Evolutionary conservation across 805 yeast genomes (phyloP), one percentile per base, ranked within the genome.

Genomic region (Clavispora santaluciae): DNA sequence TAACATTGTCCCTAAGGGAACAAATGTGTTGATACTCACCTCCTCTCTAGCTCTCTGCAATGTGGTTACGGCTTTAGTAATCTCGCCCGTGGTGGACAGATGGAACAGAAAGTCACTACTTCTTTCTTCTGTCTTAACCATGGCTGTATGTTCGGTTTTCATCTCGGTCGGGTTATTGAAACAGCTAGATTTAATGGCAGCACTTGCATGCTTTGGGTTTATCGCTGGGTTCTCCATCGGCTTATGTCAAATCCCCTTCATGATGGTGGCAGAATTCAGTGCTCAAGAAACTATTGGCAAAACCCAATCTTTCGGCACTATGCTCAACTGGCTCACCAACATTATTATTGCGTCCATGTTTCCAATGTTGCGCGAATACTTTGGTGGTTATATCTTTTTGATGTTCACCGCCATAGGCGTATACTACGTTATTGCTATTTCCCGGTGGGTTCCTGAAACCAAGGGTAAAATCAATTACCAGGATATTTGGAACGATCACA

Each of bases 201-300:
- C 61, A 3, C 38, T 48, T 3, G 44, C 59, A 1, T 64, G 71
- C 43, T 62, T 61, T 42, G 57, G 55, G 5, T 66, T 63, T 40
- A 57, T 61, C 9, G 39, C 61, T 34, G 64, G 67, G 16, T 66
- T 54, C 42, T 56, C 70, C 6, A 36, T 63, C 6, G 72, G 71
- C 1, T 44, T 66, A 16, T 66, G 68, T 10, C 69, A 68, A 15
- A 49, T 67, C 21, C 70, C 70, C 12, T 66, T 61, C 35, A 46
- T 67, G 45, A 64, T 66, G 66, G 51, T 65, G 1, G 55, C 64
- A 10, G 72, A 67, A 41, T 54, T 66, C 33, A 54, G 67, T 2
- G 44, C 52, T 26, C 62, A 60, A 38, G 64, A 62, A 39, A 58
- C 61, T 1, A 59, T 66, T 5, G 59, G 60, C 3, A 48, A 54